Percentiles rank a stretch among this genome's conserved stretches.
Conservation (phyloP, 208 protist species). For the Acanthamoeba culbertsoni region DNA sequence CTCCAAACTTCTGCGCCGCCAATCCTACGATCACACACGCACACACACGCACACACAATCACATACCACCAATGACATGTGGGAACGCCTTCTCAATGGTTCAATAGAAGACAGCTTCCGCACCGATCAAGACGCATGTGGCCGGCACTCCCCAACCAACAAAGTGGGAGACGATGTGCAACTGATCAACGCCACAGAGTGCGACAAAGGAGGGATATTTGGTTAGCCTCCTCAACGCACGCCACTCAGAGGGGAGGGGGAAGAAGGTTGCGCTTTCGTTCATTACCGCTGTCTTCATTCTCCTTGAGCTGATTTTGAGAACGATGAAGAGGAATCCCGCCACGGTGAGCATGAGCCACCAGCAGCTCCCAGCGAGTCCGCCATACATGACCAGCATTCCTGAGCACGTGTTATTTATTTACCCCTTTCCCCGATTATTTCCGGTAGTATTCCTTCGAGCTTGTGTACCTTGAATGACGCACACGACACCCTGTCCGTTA, state of each 20-base stretch:
- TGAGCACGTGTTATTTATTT: background rate
- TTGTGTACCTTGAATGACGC: background rate
- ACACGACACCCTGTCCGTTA: constrained; percentile 42
- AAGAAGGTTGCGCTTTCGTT: background rate
- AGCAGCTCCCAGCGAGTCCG: background rate
- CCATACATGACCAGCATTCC: background rate
- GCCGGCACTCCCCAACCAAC: background rate
- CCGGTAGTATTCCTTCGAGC: too few species aligned
- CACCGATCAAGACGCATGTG: background rate
- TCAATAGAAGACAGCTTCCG: too few species aligned
- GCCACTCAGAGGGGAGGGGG: background rate
- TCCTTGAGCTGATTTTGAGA: background rate
- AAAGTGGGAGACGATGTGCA: background rate
- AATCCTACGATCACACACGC: background rate
- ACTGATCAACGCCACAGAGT: background rate
- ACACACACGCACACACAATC: too few species aligned
- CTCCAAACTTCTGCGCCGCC: background rate
- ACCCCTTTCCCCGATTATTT: too few species aligned
- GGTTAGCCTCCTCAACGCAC: background rate
- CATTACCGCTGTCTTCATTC: background rate
- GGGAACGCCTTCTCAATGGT: too few species aligned
- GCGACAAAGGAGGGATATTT: background rate
- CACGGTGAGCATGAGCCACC: constrained; percentile 31
- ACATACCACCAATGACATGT: too few species aligned
- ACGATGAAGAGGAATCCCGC: background rate